Percentiles rank a stretch among this genome's conserved stretches.
Evolutionary conservation across 2,329 filamentous ascomycete species (phyloP).

Genomic region (Colletotrichum coccodes): DNA sequence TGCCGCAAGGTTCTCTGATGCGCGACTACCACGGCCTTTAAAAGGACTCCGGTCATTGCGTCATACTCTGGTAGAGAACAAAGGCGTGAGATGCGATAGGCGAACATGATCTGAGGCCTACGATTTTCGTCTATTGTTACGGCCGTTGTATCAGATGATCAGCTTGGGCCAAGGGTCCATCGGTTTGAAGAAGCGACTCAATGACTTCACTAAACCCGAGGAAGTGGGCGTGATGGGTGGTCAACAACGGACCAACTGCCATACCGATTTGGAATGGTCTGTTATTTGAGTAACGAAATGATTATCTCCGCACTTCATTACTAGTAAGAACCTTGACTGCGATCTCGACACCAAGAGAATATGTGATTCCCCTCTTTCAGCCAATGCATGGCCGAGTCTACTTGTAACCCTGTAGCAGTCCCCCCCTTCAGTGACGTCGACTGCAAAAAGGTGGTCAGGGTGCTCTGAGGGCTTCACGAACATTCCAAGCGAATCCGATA

Average conservation of each 20-base stretch:
- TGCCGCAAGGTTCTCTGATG: not conserved
- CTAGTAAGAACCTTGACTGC: not conserved
- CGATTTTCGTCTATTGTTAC: not conserved
- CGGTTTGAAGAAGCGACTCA: not conserved
- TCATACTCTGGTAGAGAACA: not conserved
- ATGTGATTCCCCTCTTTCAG: conserved; percentile 17
- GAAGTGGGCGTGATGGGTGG: not conserved
- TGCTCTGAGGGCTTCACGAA: not conserved
- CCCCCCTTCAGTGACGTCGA: not conserved
- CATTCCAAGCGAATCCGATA: conserved; percentile 10
- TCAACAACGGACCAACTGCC: not conserved
- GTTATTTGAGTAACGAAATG: not conserved
- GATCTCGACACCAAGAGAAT: not conserved
- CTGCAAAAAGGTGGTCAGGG: not conserved
- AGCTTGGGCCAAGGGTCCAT: conserved; percentile 15
- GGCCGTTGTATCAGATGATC: not conserved
- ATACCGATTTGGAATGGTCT: not conserved
- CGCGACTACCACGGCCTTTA: not conserved
- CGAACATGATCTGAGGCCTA: not conserved
- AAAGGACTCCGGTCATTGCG: not conserved
- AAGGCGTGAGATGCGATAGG: conserved; percentile 20
- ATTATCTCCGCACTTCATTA: not conserved
- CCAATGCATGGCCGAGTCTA: conserved; percentile 16
- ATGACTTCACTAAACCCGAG: conserved; percentile 1
- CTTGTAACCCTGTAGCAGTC: not conserved